Conservation (phyloP, 306 rosid genomes). For the apple (Malus domestica) region ASM211411v1 NC_041793.1:44294001-44294500, state of each 20-base stretch:
- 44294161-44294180: slow-evolving; percentile 27
- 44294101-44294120: slow-evolving; percentile 26
- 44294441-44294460: slow-evolving; percentile 24
- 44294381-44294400: slow-evolving; percentile 22
- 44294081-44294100: slow-evolving; percentile 33
- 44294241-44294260: slow-evolving; percentile 20
- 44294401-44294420: slow-evolving; percentile 33
- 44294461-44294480: slow-evolving; percentile 20
- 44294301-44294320: slow-evolving; percentile 21
- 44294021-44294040: slow-evolving; percentile 36
- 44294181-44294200: slow-evolving; percentile 6
- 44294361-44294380: slow-evolving; percentile 21
- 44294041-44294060: slow-evolving; percentile 32
- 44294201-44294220: slow-evolving; percentile 17
- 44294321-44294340: slow-evolving; percentile 38
- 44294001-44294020: slow-evolving; percentile 33
- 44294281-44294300: slow-evolving; percentile 8
- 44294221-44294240: slow-evolving; percentile 11
- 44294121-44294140: slow-evolving; percentile 33
- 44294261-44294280: slow-evolving; percentile 10
- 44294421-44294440: slow-evolving; percentile 36
- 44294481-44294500: slow-evolving; percentile 23
- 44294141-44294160: slow-evolving; percentile 37
- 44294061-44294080: slow-evolving; percentile 25
- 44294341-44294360: slow-evolving; percentile 35